These are phyloP conservation scores for Kodamaea restingae DNA, from an alignment of 805 yeast genomes.

Conservation along the genomic window DNA sequence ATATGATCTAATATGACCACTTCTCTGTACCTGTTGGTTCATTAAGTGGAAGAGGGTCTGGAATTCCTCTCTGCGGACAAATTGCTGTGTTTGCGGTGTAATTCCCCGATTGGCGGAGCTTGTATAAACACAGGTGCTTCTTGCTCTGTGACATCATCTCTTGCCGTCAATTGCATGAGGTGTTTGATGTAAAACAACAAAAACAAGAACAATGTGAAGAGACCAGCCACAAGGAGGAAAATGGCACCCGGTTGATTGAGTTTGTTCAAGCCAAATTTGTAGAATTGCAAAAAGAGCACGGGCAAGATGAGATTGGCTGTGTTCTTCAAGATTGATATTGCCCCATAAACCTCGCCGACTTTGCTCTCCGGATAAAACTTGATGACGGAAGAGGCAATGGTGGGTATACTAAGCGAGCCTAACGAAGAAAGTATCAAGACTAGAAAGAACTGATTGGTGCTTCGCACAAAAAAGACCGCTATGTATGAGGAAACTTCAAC, in stretches of 20 bases:
- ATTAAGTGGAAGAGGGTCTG: background rate
- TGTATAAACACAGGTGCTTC: background rate
- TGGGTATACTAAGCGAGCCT: constrained; percentile 52
- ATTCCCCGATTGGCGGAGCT: background rate
- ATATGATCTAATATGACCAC: no score
- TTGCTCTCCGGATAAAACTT: constrained; percentile 58
- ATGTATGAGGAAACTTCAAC: constrained; percentile 39
- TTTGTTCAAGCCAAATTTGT: constrained; percentile 29
- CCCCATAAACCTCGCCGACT: constrained; percentile 73
- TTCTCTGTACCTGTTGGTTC: no score
- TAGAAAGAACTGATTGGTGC: constrained; percentile 25
- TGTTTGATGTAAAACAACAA: constrained; percentile 16
- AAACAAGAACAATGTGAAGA: constrained; percentile 11
- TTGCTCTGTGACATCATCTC: background rate
- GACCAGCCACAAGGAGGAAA: constrained; percentile 18
- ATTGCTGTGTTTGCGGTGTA: constrained; percentile 1
- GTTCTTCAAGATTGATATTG: constrained; percentile 56
- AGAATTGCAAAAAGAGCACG: constrained; percentile 42
- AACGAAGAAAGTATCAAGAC: constrained; percentile 40
- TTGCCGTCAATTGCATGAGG: constrained; percentile 14
- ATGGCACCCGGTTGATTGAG: constrained; percentile 28
- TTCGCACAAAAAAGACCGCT: constrained; percentile 28
- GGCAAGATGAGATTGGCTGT: constrained; percentile 48
- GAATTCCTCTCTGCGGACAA: background rate
- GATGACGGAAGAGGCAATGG: constrained; percentile 53